Evolutionary conservation across 305 asterid species (phyloP), one percentile per base, ranked within the genome.

Genomic region (Solanum hybrid): DNA sequence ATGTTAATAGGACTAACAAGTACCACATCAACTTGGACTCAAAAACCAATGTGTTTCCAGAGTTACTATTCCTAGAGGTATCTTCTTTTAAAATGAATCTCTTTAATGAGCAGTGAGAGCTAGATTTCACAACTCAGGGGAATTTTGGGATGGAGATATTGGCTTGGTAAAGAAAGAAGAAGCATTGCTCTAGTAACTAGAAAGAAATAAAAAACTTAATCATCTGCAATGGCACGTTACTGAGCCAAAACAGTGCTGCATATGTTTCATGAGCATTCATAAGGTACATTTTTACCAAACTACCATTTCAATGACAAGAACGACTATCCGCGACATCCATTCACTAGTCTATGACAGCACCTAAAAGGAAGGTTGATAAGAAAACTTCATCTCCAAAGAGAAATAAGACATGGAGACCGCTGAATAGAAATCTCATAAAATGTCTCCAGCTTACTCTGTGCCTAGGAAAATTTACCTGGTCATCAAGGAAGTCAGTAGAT

Each of bases 401-500:
- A 84, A 51, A 31, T 51, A 56, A 85, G 77, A 56, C 32, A 56
- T n/a, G 38, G 51, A 85, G n/a, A 85, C 76, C n/a, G 2, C 85
- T 79, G 75, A 22, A 88, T 38, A 84, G 69, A 37, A 12, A 88
- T 36, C 51, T 29, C 89, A 73, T n/a, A 91, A 77, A 88, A 91
- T 77, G 79, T 75, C 86, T 35, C 29, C 42, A 29, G 26, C 87
- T 85, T 56, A 56, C 86, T 31, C 76, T 13, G 27, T 88, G 86
- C 36, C 72, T 22, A 31, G 71, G 76, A 88, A 88, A n/a, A 22
- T 42, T 42, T 95, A 97, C 99, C 99, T 97, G 99, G 90, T 97
- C 99, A 90, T 97, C 96, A 87, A 96, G 95, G 92, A 96, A 96
- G 92, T 96, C 97, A 2, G 99, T 96, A 94, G 96, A 95, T 92